Base-by-base conservation (phyloP, 2,329 filamentous ascomycete species). In the Exophiala dermatitidis region DNA sequence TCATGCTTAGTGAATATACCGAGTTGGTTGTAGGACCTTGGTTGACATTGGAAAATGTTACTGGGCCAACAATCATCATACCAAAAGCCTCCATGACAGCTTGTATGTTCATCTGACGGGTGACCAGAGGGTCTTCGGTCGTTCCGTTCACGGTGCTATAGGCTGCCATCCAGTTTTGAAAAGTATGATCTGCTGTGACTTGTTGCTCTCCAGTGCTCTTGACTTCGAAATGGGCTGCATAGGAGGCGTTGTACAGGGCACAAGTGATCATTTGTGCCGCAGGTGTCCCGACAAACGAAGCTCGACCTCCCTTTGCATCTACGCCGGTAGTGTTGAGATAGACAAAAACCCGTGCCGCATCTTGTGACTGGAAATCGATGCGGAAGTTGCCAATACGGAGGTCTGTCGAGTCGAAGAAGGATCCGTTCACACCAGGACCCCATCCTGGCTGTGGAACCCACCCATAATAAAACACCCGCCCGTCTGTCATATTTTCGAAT, bases 31-130 rank as follows among this genome's bases (percentile, higher is more conserved):
- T 49, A 5, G 52, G 46, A 28, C 36, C 42, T 6, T 34, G 33
- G 29, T 29, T 33, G 9, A 48, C 44, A 7, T 37, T 40, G 12
- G 43, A 40, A 32, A 44, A 48, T 3, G 29, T 44, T 34, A 56
- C 46, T 30, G 48, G 45, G 2, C 53, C 53, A 40, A 19, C 44
- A 33, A 52, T 31, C 53, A 56, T 56, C 49, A 56, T 56, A 12
- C 45, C 53, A 36, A 52, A 56, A 26, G 40, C 31, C 26, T 56
- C 53, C 53, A 52, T 56, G 31, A 52, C 49, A 10, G 53, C 49
- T 52, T 56, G 53, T 49, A 56, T 56, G 12, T 56, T 56, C 53
- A 56, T 56, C 36, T 52, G 49, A 32, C 28, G 32, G 31, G 37
- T 46, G 49, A 56, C 49, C 1, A 34, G 30, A 3, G 45, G 33